Evolutionary conservation across 148 eudicot species (phyloP), one percentile per base, ranked within the genome.

Genomic region (Cornus kousa): DNA sequence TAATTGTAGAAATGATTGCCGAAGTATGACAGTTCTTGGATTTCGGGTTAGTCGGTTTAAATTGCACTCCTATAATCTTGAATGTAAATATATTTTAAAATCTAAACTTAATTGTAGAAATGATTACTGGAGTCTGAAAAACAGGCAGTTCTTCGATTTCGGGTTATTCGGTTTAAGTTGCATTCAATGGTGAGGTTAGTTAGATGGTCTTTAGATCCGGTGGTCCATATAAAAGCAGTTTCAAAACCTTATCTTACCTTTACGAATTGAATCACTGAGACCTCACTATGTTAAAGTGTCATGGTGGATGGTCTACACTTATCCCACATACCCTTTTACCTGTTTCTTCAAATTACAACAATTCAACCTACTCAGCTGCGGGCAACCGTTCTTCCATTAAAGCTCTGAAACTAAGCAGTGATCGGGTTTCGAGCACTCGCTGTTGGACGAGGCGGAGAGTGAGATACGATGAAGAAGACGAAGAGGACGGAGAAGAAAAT

Each of bases 381-480:
- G 23, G 73, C 46, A 77, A 28, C 20, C 20, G 39, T 6, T 70
- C 60, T 31, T 60, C 62, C 33, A 46, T 39, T 33, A 55, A 72
- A 71, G 50, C 17, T 76, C 65, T 22, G 28, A 81, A 77, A 67
- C 59, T 72, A 0, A 19, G 22, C 46, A 20, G 19, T 3, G 14
- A 16, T 28, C 79, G 11, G 48, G 50, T 28, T 71, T 67, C 32
- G 7, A 55, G 37, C 73, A 32, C 71, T 10, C 62, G 28, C 0
- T 83, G 86, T 46, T 9, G 65, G 74, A 91, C 89, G 5, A 82
- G 94, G 32, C 75, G 98, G 67, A 80, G 98, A 77, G 81, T 77
- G 43, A 73, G 88, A 75, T 76, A 87, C 3, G 80, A 88, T 5
- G 82, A 80, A 1, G 83, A 82, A 5, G 85, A 85, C 0, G 84